phyloP scores from a whole-genome alignment of 2,329 filamentous ascomycete genomes.

The Calonectria pseudoturangicola region DNA sequence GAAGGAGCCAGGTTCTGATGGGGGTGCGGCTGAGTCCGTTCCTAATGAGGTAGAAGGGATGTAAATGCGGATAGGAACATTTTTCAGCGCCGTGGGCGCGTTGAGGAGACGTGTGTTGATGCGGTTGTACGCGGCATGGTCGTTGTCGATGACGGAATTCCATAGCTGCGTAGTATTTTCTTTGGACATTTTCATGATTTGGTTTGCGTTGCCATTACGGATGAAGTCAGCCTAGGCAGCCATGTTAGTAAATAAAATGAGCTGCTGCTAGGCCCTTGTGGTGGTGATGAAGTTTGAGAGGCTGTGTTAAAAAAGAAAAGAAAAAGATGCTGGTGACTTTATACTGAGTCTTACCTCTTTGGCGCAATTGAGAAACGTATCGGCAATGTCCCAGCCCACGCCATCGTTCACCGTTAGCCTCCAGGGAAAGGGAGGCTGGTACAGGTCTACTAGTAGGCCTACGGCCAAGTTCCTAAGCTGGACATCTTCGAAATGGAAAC shows the following conservation, averaged over 20 bases:
- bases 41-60: constrained; percentile 78
- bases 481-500: constrained; percentile 75
- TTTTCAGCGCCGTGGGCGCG: constrained; percentile 82
- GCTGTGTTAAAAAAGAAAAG: not conserved
- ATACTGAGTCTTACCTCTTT: constrained; percentile 71
- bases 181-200: constrained; percentile 92
- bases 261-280: not conserved
- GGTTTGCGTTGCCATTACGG: constrained; percentile 90
- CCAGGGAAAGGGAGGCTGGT: constrained; percentile 74
- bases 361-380: constrained; percentile 78
- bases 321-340: not conserved
- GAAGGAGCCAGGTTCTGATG: constrained; percentile 70
- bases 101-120: constrained; percentile 87
- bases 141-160: constrained; percentile 86
- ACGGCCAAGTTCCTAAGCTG: constrained; percentile 72
- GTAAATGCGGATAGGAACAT: constrained; percentile 93
- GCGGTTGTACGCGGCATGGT: constrained; percentile 82
- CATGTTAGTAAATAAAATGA: constrained; percentile 31
- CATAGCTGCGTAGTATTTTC: constrained; percentile 89
- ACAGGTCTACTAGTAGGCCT: constrained; percentile 74
- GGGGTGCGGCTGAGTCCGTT: constrained; percentile 56
- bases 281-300: not conserved
- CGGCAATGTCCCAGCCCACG: constrained; percentile 75
- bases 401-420: constrained; percentile 72
- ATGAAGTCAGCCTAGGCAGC: constrained; percentile 83